These are phyloP conservation scores for Leptoxyphium fumago DNA, from an alignment of 2,329 filamentous ascomycete species.

Conservation along the genomic window DNA sequence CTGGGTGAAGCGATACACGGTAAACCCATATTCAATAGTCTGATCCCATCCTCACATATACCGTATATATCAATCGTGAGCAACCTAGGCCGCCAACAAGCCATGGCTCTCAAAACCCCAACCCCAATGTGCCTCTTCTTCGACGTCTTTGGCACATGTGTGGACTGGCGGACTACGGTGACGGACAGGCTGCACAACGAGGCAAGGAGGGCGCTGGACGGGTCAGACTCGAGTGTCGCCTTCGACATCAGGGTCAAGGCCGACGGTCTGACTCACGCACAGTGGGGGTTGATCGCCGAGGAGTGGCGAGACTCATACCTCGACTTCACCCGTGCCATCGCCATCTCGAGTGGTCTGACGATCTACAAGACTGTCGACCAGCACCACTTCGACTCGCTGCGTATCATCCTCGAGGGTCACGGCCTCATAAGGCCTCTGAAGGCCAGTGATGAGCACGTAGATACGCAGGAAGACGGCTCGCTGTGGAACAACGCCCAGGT, in stretches of 20 bases:
- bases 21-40: too few species aligned
- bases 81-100: too few species aligned
- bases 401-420: constrained; percentile 41
- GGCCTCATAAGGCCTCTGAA: constrained; percentile 9
- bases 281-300: constrained; percentile 53
- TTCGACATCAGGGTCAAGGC: constrained; percentile 34
- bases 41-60: too few species aligned
- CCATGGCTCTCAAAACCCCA: constrained; percentile 7
- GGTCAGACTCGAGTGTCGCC: constrained; percentile 30
- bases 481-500: constrained; percentile 38
- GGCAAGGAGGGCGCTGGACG: constrained; percentile 34
- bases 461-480: constrained; percentile 17
- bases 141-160: constrained; percentile 67
- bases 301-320: constrained; percentile 49
- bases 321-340: constrained; percentile 38
- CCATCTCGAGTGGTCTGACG: constrained; percentile 21
- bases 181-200: constrained; percentile 41
- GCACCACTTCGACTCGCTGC: constrained; percentile 51
- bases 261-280: constrained; percentile 25
- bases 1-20: too few species aligned
- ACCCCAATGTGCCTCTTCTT: constrained; percentile 48
- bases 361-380: constrained; percentile 57
- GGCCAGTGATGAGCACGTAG: constrained; percentile 2
- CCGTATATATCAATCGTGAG: too few species aligned
- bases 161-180: constrained; percentile 62